Percentiles rank a stretch among this genome's conserved stretches.
Evolutionary conservation across 2,329 filamentous ascomycete genomes (phyloP).

Genomic region (Verticillium albo-atrum): DNA sequence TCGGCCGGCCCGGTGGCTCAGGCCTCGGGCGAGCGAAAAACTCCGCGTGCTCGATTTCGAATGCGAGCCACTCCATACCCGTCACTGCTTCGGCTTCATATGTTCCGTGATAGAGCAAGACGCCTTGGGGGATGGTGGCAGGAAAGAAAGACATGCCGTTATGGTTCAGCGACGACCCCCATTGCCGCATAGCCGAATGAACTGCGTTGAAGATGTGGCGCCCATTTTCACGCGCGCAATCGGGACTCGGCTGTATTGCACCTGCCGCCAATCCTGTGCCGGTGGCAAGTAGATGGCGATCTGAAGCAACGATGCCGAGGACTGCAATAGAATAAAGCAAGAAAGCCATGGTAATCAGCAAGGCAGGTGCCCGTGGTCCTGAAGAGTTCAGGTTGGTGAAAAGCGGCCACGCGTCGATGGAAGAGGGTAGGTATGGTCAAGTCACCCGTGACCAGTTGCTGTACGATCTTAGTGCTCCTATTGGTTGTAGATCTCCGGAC

Average conservation of each 20-base stretch:
- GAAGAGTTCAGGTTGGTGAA: too few species aligned
- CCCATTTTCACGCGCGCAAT: constrained; percentile 44
- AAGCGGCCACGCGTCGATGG: too few species aligned
- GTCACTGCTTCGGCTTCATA: constrained; percentile 32
- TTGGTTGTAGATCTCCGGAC: too few species aligned
- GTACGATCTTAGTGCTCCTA: too few species aligned
- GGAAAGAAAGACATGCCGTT: constrained; percentile 61
- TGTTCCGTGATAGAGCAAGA: constrained; percentile 54
- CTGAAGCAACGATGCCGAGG: too few species aligned
- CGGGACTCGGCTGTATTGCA: constrained; percentile 24
- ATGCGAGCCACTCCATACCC: constrained; percentile 56
- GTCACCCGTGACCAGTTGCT: too few species aligned
- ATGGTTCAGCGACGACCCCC: constrained; percentile 56
- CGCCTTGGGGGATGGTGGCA: constrained; percentile 48
- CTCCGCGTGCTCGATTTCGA: constrained; percentile 58
- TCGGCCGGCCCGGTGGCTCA: background rate
- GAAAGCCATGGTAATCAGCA: too few species aligned
- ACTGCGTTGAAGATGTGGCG: constrained; percentile 60
- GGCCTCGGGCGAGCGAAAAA: constrained; percentile 38
- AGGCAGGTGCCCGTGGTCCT: too few species aligned
- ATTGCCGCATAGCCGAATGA: constrained; percentile 58
- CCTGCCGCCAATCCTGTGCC: background rate
- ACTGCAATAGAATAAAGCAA: too few species aligned
- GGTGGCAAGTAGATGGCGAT: too few species aligned
- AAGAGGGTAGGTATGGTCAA: too few species aligned